A percentile compares a stretch with the other conserved stretches of the same genome.
These are phyloP conservation scores for Geotrichum siamense DNA, from an alignment of 1,139 yeast genomes.

Conservation along the genomic window DNA sequence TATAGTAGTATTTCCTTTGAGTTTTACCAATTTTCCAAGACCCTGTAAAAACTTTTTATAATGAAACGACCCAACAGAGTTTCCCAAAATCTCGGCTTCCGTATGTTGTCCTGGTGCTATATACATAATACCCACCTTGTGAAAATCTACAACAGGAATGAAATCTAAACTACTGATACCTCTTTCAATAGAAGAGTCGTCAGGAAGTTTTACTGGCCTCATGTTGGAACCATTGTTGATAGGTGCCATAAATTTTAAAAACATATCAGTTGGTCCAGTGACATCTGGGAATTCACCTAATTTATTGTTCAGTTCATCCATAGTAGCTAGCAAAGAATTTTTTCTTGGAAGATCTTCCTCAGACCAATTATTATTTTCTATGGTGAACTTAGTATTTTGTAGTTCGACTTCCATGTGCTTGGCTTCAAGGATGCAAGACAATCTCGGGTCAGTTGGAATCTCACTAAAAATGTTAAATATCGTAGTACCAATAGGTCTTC, in stretches of 20 bases:
- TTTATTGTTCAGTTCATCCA: constrained; percentile 3
- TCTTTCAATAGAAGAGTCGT: constrained; percentile 47
- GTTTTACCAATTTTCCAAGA: constrained; percentile 52
- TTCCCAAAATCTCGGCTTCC: constrained; percentile 60
- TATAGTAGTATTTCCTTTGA: constrained; percentile 48
- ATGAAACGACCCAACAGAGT: constrained; percentile 55
- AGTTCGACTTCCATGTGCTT: constrained; percentile 23
- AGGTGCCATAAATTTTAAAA: constrained; percentile 39
- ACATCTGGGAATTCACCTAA: constrained; percentile 7
- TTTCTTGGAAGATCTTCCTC: constrained; percentile 12
- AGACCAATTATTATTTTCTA: constrained; percentile 7
- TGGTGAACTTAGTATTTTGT: background rate
- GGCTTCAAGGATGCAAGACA: constrained; percentile 31
- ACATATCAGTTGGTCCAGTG: constrained; percentile 38
- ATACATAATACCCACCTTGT: constrained; percentile 71
- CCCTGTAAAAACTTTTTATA: constrained; percentile 53
- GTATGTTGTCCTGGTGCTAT: constrained; percentile 58
- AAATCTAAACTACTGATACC: constrained; percentile 58
- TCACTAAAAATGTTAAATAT: constrained; percentile 42
- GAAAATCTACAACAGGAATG: constrained; percentile 71
- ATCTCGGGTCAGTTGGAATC: constrained; percentile 41
- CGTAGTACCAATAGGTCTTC: constrained; percentile 64
- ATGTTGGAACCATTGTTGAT: constrained; percentile 23
- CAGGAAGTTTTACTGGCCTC: constrained; percentile 40
- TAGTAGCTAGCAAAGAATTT: background rate